These are phyloP conservation scores for Annulohypoxylon maeteangense DNA, from an alignment of 495 filamentous ascomycete species.

Conservation along the genomic window DNA sequence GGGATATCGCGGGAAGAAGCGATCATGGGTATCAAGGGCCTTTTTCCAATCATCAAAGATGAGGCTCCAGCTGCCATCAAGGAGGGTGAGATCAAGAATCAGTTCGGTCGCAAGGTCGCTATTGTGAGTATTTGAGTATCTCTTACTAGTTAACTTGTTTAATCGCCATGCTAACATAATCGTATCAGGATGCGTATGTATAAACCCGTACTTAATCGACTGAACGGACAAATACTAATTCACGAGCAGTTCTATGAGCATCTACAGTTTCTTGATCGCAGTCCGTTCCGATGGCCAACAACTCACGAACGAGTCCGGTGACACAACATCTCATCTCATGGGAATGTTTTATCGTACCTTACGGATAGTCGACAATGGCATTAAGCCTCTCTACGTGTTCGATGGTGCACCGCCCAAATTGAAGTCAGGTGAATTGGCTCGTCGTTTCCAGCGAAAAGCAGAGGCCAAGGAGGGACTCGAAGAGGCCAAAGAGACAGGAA, in stretches of 20 bases:
- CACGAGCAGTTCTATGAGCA: slow-evolving; percentile 86
- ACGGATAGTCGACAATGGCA: slow-evolving; percentile 97
- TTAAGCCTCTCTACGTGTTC: slow-evolving; percentile 98
- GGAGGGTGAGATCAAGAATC: slow-evolving; percentile 95
- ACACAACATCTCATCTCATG: slow-evolving; percentile 98
- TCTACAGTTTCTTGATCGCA: slow-evolving; percentile 98
- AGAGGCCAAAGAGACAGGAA: slow-evolving; percentile 97
- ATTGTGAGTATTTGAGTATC: slow-evolving; percentile 79
- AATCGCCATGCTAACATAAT: slow-evolving; percentile 18
- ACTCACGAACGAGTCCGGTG: slow-evolving; percentile 90
- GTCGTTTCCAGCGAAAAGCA: slow-evolving; percentile 89
- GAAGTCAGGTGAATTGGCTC: slow-evolving; percentile 94
- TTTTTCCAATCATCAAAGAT: slow-evolving; percentile 88
- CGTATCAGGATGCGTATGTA: slow-evolving; percentile 83
- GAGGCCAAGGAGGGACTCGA: slow-evolving; percentile 89
- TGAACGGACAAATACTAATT: slow-evolving; percentile 39
- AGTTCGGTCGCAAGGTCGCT: slow-evolving; percentile 96
- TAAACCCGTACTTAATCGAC: neutral
- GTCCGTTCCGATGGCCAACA: slow-evolving; percentile 97
- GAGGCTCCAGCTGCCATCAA: slow-evolving; percentile 95
- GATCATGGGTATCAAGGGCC: slow-evolving; percentile 92
- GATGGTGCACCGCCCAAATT: slow-evolving; percentile 96
- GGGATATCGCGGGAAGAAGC: neutral
- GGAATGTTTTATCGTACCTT: slow-evolving; percentile 99
- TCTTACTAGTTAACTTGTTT: neutral